phyloP scores from a whole-genome alignment of 495 filamentous ascomycete species.

The Aspergillus panamensis region DNA sequence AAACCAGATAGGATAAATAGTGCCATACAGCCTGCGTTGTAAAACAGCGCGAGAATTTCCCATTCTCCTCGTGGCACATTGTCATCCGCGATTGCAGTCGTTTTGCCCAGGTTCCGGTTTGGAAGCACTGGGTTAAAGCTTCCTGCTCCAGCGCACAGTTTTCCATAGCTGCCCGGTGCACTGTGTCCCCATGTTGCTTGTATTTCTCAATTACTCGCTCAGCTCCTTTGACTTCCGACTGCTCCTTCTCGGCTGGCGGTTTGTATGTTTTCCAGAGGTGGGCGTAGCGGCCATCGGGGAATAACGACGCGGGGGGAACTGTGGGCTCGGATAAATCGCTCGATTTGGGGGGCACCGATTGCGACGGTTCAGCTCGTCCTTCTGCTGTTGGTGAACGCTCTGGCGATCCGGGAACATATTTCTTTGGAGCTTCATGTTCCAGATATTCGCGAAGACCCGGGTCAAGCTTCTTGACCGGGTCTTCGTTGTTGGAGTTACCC shows the following conservation, averaged over 20 bases:
- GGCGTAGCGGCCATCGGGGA: conserved; percentile 83
- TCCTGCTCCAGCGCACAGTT: conserved; percentile 88
- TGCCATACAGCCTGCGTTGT: conserved; percentile 65
- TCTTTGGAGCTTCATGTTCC: conserved; percentile 72
- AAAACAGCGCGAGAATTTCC: conserved; percentile 74
- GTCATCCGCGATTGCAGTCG: conserved; percentile 53
- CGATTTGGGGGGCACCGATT: conserved; percentile 15
- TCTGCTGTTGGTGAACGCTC: conserved; percentile 18
- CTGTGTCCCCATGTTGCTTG: conserved; percentile 73
- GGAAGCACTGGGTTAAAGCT: conserved; percentile 71
- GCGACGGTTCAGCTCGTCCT: conserved; percentile 20
- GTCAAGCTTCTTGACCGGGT: conserved; percentile 79
- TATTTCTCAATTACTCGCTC: conserved; percentile 76
- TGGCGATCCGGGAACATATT: conserved; percentile 53
- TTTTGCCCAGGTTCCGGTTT: conserved; percentile 52
- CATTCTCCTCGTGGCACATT: conserved; percentile 71
- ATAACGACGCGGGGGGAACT: conserved; percentile 58
- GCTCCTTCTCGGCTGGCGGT: conserved; percentile 60
- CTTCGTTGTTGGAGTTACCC: conserved; percentile 49
- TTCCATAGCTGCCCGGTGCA: conserved; percentile 81
- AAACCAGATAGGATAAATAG: not conserved
- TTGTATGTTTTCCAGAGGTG: conserved; percentile 89
- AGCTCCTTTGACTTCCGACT: conserved; percentile 50
- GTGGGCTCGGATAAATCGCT: conserved; percentile 37
- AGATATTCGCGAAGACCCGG: conserved; percentile 82